phyloP scores from a whole-genome alignment of 768 basidiomycete species.

The Chalciporus sphaerocephalus region DNA sequence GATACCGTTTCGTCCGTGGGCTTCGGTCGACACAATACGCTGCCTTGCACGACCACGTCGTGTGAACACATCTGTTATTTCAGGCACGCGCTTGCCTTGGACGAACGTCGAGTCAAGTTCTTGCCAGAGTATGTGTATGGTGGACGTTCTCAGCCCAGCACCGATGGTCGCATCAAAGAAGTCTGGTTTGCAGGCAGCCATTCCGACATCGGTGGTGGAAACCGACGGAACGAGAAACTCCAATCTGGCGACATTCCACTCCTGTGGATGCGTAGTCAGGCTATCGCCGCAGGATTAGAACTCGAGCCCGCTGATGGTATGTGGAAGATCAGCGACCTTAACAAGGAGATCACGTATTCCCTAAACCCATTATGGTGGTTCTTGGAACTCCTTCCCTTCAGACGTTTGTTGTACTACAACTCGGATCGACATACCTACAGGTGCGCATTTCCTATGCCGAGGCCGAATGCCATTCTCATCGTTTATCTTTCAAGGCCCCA shows the following conservation, averaged over 20 bases:
- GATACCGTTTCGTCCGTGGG: conserved; percentile 48
- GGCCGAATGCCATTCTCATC: conserved; percentile 6
- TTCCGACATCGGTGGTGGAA: conserved; percentile 33
- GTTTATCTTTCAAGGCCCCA: conserved; percentile 23
- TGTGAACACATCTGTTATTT: conserved; percentile 38
- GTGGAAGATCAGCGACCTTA: conserved; percentile 28
- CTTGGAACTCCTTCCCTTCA: conserved; percentile 23
- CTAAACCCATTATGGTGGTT: conserved; percentile 20
- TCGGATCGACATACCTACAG: conserved; percentile 19
- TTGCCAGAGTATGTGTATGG: conserved; percentile 40
- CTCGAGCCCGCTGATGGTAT: conserved; percentile 22
- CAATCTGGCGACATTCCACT: conserved; percentile 28
- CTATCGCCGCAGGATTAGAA: conserved; percentile 21
- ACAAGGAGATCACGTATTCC: conserved; percentile 19
- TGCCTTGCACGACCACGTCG: conserved; percentile 31
- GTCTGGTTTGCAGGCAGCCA: conserved; percentile 43
- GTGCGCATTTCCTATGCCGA: conserved; percentile 5
- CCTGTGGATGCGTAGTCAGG: conserved; percentile 32
- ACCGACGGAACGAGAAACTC: conserved; percentile 25
- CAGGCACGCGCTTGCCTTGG: conserved; percentile 45
- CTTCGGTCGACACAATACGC: conserved; percentile 24
- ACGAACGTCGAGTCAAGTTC: conserved; percentile 46
- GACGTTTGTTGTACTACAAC: conserved; percentile 27
- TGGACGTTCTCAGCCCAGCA: conserved; percentile 10
- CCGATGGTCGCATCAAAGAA: conserved; percentile 33